Evolutionary conservation across 768 basidiomycete genomes (phyloP).

Genomic region (Pleurotus citrinopileatus): DNA sequence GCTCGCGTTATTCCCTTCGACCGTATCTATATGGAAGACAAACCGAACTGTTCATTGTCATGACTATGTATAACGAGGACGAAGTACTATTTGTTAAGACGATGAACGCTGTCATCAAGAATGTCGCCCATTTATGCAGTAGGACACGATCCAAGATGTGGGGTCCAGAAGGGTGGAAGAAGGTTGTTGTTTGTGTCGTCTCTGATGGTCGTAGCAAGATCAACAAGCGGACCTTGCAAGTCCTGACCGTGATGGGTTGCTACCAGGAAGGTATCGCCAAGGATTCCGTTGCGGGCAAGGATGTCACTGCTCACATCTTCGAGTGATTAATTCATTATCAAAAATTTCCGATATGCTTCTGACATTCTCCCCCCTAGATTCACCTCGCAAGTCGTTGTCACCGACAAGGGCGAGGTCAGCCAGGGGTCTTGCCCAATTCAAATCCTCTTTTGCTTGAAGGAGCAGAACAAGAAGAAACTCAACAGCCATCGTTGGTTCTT

Average conservation of each 20-base stretch:
- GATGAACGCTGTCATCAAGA: slow-evolving; percentile 90
- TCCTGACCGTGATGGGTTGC: slow-evolving; percentile 83
- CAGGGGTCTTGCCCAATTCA: slow-evolving; percentile 78
- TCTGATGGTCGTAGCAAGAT: slow-evolving; percentile 85
- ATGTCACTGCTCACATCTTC: slow-evolving; percentile 92
- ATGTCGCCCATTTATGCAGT: slow-evolving; percentile 75
- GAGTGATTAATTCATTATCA: slow-evolving; percentile 49
- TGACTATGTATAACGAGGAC: slow-evolving; percentile 97
- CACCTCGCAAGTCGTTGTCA: slow-evolving; percentile 76
- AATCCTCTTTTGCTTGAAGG: slow-evolving; percentile 88
- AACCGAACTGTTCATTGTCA: slow-evolving; percentile 92
- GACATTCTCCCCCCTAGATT: slow-evolving; percentile 46
- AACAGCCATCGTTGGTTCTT: slow-evolving; percentile 98
- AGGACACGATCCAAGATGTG: slow-evolving; percentile 72
- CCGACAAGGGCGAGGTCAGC: slow-evolving; percentile 77
- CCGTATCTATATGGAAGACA: slow-evolving; percentile 76
- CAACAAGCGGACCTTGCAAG: slow-evolving; percentile 89
- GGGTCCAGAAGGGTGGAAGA: slow-evolving; percentile 90
- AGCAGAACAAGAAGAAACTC: slow-evolving; percentile 96
- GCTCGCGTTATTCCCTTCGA: slow-evolving; percentile 71
- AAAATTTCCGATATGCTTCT: not conserved
- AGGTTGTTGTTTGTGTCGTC: slow-evolving; percentile 85
- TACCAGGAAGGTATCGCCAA: slow-evolving; percentile 91
- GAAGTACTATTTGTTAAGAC: slow-evolving; percentile 75
- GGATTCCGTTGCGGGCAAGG: slow-evolving; percentile 84